These are phyloP conservation scores for Solanum bukasovii DNA, from an alignment of 257 asterid genomes.

Conservation along the genomic window DNA sequence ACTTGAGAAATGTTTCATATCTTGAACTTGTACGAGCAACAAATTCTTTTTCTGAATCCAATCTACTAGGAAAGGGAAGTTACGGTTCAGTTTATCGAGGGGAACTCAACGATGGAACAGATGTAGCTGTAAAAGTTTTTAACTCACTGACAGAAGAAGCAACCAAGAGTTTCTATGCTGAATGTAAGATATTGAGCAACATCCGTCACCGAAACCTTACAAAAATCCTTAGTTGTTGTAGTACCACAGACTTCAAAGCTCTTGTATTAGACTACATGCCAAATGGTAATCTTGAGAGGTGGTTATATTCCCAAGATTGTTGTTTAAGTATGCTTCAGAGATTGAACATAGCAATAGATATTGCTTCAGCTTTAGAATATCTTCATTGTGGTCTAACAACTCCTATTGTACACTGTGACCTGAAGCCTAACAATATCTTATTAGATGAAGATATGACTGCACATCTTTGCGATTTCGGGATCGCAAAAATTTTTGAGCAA, in stretches of 20 bases:
- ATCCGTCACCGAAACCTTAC: background rate
- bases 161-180: background rate
- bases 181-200: background rate
- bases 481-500: background rate
- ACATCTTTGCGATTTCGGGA: background rate
- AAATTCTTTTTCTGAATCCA: background rate
- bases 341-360: background rate
- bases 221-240: background rate
- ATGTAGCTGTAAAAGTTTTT: background rate
- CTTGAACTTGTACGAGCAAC: background rate
- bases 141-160: background rate
- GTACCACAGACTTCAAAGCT: background rate
- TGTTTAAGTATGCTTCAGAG: background rate
- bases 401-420: background rate
- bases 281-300: background rate
- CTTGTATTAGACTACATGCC: background rate
- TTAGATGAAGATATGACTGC: background rate
- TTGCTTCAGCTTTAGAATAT: background rate
- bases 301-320: background rate
- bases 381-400: background rate
- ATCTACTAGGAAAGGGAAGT: background rate
- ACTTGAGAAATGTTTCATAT: background rate
- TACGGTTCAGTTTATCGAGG: background rate
- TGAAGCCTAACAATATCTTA: background rate
- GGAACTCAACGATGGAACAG: background rate